Percentiles rank a stretch among this genome's conserved stretches.
Conservation (phyloP, 2,329 filamentous ascomycete species). For the Fusarium sororula region DNA sequence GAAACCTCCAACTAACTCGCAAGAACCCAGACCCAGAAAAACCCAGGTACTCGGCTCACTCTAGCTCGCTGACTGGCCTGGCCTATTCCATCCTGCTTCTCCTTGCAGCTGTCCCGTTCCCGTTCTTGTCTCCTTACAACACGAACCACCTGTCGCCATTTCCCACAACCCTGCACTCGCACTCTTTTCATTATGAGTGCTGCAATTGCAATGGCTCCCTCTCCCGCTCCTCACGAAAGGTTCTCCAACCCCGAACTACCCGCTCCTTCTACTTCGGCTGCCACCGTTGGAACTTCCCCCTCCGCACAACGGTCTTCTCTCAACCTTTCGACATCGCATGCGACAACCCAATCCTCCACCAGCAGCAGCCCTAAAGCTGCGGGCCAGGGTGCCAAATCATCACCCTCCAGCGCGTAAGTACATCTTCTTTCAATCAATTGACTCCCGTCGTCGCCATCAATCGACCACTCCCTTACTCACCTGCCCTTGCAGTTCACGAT, state of each 20-base stretch:
- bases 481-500: constrained; percentile 18
- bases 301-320: constrained; percentile 55
- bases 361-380: constrained; percentile 63
- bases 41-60: constrained; percentile 32
- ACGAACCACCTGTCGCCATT: constrained; percentile 28
- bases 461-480: constrained; percentile 13
- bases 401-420: constrained; percentile 69
- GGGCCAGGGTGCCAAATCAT: constrained; percentile 58
- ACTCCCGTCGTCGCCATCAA: not conserved
- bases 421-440: constrained; percentile 6
- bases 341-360: constrained; percentile 57
- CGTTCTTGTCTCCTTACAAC: constrained; percentile 17
- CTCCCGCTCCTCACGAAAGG: constrained; percentile 72
- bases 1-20: constrained; percentile 31
- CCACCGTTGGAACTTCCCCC: constrained; percentile 52
- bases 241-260: constrained; percentile 64
- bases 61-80: constrained; percentile 34
- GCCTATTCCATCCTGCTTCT: constrained; percentile 6
- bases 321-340: constrained; percentile 51
- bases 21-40: constrained; percentile 40
- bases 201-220: constrained; percentile 74
- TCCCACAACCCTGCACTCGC: constrained; percentile 26
- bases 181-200: constrained; percentile 66
- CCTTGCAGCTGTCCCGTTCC: constrained; percentile 27
- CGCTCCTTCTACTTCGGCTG: constrained; percentile 48